Evolutionary conservation across 139 green algal genomes (phyloP), one percentile per base, ranked within the genome.

Genomic region (Asterochloris erici): DNA sequence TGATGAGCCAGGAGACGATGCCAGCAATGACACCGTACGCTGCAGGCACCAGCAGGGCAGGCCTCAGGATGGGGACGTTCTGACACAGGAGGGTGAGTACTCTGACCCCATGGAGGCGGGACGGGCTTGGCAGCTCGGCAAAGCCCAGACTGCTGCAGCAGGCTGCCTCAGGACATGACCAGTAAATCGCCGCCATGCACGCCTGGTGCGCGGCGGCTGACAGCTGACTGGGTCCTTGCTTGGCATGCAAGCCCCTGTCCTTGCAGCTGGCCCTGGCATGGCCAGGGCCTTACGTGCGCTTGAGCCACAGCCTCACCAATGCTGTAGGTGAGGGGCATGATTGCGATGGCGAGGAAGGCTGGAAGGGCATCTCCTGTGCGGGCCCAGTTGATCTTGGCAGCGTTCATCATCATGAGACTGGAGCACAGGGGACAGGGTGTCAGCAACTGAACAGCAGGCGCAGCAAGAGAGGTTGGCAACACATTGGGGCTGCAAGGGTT

Each of bases 311-410:
- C 78, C 61, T 94, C 93, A 0, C 86, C 88, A 74, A 93, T 92
- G 79, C 83, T 89, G 86, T 93, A 94, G 27, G 92, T 95, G 63
- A 96, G 89, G 14, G 93, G 93, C 88, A 96, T 95, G 78, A 92
- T 82, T 27, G 92, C 80, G 73, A 97, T 91, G 79, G 92, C 94
- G 81, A 95, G 85, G 89, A 97, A 96, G 14, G 93, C 92, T 14
- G 94, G 92, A 10, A 96, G 85, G 17, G 90, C 87, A 74, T 90
- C 87, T 27, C 76, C 81, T 62, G 84, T 74, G 78, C 92, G 73
- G 64, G 88, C 81, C 91, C 91, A 94, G 60, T 92, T 77, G 26
- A 94, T 90, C 68, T 86, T 79, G 0, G 73, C 79, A 9, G 87
- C 81, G 73, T 92, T 89, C 63, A 84, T 88, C 81, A 90, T 93